A percentile compares a stretch with the other conserved stretches of the same genome.
phyloP scores from a whole-genome alignment of 169 alveolate species.

The Plasmodium sp. region DNA sequence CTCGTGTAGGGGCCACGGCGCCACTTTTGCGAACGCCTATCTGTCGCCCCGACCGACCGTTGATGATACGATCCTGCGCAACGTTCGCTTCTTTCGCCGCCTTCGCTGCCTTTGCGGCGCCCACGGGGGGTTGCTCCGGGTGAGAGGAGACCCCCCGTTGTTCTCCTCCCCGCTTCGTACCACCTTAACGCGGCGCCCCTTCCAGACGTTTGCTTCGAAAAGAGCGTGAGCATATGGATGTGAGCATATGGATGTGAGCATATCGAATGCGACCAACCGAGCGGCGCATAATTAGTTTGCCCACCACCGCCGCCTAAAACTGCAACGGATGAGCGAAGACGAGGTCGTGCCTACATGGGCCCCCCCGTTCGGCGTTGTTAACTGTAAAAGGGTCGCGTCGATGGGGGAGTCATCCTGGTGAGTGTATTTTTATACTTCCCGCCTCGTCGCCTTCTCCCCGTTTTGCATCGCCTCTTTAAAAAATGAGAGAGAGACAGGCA shows the following conservation, averaged over 20 bases:
- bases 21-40: neutral
- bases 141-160: neutral
- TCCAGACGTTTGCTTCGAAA: neutral
- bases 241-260: too few species aligned
- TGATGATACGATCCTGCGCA: neutral
- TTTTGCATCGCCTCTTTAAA: neutral
- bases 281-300: neutral
- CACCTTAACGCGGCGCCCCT: neutral
- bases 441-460: neutral
- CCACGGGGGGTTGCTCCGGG: neutral
- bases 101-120: neutral
- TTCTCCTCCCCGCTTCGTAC: neutral
- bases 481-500: neutral
- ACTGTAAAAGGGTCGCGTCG: neutral
- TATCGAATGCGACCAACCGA: neutral
- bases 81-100: too few species aligned
- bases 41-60: neutral
- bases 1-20: neutral
- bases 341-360: neutral
- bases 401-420: neutral
- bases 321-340: neutral
- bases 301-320: neutral
- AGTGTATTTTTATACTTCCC: neutral
- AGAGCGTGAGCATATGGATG: neutral
- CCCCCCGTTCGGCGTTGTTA: neutral